These are phyloP conservation scores for Zygnema cylindricum DNA, from an alignment of 139 green algal genomes.

Conservation along the genomic window DNA sequence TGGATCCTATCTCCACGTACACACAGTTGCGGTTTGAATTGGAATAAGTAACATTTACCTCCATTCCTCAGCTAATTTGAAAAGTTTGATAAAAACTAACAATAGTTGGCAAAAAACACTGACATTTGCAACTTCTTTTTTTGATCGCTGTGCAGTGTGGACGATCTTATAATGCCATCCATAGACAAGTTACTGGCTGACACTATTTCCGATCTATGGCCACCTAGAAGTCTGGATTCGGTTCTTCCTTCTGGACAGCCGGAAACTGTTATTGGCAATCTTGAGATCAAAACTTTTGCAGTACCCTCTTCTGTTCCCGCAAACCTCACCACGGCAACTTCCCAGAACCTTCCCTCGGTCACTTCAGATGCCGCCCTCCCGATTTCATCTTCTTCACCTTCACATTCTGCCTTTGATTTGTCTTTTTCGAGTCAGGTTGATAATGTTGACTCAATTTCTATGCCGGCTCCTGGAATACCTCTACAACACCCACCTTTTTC, in stretches of 20 bases:
- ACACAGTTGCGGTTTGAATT: not conserved
- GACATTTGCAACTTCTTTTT: not conserved
- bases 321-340: too few species aligned
- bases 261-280: too few species aligned
- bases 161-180: not conserved
- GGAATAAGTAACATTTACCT: not conserved
- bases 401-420: too few species aligned
- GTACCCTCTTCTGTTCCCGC: too few species aligned
- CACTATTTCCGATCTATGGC: not conserved
- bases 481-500: too few species aligned
- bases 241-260: not conserved
- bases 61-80: not conserved
- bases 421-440: too few species aligned
- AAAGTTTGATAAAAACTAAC: not conserved
- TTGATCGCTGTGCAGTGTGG: not conserved
- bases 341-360: too few species aligned
- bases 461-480: too few species aligned
- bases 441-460: too few species aligned
- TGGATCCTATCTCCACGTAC: not conserved
- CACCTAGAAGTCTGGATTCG: not conserved
- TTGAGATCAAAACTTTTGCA: too few species aligned
- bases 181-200: slow-evolving; percentile 4
- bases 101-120: not conserved
- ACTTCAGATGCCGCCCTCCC: too few species aligned
- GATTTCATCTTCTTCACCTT: too few species aligned